phyloP scores from a whole-genome alignment of 2,329 filamentous ascomycete genomes.

The Diplodia seriata region DNA sequence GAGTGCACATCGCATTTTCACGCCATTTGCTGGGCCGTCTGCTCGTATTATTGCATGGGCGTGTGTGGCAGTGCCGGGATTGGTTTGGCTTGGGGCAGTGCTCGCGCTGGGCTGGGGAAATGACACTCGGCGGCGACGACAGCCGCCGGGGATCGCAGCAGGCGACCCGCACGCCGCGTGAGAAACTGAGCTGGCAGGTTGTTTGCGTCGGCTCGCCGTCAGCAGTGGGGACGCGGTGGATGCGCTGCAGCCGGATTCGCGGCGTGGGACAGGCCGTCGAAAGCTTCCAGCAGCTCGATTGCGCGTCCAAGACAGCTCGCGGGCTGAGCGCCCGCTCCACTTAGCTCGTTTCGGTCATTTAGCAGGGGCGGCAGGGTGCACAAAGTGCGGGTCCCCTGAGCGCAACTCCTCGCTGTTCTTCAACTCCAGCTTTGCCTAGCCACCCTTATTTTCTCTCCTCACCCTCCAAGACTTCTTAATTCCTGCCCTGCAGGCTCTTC shows the following conservation, averaged over 20 bases:
- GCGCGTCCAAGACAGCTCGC: constrained; percentile 31
- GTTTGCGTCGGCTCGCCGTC: constrained; percentile 2
- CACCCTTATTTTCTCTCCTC: constrained; percentile 28
- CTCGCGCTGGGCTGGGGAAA: constrained; percentile 27
- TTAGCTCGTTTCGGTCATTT: constrained; percentile 33
- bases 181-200: constrained; percentile 3
- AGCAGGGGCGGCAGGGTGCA: constrained; percentile 28
- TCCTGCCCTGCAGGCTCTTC: constrained; percentile 30
- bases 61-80: constrained; percentile 29
- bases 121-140: constrained; percentile 13
- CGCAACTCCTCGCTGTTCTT: constrained; percentile 25
- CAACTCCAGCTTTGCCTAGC: constrained; percentile 27
- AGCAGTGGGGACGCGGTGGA: constrained; percentile 5
- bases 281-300: constrained; percentile 30
- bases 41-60: constrained; percentile 12
- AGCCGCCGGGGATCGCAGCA: constrained; percentile 4
- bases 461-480: constrained; percentile 31
- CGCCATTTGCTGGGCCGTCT: constrained; percentile 23
- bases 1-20: constrained; percentile 29
- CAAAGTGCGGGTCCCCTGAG: constrained; percentile 31
- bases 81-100: constrained; percentile 19
- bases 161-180: constrained; percentile 12
- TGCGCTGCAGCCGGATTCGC: not conserved
- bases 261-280: constrained; percentile 6
- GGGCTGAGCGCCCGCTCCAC: constrained; percentile 31